Evolutionary conservation across 1,284 basidiomycete species (phyloP), one percentile per base, ranked within the genome.

Genomic region (Sanghuangporus weigelae): DNA sequence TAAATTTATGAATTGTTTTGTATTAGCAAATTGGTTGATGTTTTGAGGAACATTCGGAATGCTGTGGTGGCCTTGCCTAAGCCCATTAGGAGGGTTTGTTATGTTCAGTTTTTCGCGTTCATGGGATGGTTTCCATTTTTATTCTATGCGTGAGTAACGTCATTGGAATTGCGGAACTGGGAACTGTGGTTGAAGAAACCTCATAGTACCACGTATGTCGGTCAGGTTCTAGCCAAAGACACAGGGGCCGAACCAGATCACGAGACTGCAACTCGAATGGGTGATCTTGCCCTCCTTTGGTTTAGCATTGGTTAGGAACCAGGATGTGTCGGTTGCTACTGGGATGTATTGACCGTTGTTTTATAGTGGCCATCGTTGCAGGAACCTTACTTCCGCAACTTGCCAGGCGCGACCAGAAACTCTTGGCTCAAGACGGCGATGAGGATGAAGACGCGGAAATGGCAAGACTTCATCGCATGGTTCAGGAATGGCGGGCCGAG

Each of bases 51-150:
- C 67, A 96, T 98, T 62, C 83, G 84, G 69, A 79, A 77, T 48
- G 90, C 93, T 2, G 78, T 94, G 8, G 73, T 84, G 50, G 85
- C 86, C 58, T 81, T 98, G 39, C 95, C 95, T 0, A 84, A 84
- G 64, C 87, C 93, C 8, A 89, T 98, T 54, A 83, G 87, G 62
- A 83, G 92, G 42, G 95, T 98, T 12, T 98, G 95, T 73, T 89
- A 90, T 70, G 95, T 96, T 6, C 93, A 95, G 71, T 72, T 95
- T 12, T 94, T 93, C 74, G 93, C 93, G 1, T 95, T 94, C 72
- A 93, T 95, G 91, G 92, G 92, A 70, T 95, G 93, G 92, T 97
- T 96, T 72, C 95, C 95, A 0, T 96, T 96, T 78, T 79, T 98
- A 40, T 97, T 97, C 76, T 97, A 96, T 72, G 86, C 93, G 83